These are phyloP conservation scores for Candida maesae DNA, from an alignment of 805 yeast genomes.

Conservation along the genomic window DNA sequence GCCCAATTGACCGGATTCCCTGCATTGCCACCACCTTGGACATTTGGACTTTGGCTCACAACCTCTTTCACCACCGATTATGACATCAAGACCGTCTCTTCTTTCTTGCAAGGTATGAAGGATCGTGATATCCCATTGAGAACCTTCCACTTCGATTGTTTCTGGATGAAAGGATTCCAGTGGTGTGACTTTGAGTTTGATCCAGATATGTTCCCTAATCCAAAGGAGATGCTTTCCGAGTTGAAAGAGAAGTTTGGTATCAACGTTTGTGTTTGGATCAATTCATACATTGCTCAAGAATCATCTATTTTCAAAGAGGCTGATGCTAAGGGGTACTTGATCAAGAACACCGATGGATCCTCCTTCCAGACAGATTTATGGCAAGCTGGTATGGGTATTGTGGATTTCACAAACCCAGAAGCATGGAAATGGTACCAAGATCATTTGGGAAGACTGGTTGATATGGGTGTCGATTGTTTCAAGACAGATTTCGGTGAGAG, in stretches of 20 bases:
- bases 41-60: constrained; percentile 23
- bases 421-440: constrained; percentile 22
- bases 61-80: constrained; percentile 25
- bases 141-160: constrained; percentile 24
- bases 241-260: constrained; percentile 35
- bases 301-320: constrained; percentile 17
- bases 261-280: constrained; percentile 29
- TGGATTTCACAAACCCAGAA: constrained; percentile 23
- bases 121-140: constrained; percentile 23
- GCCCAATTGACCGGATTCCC: constrained; percentile 23
- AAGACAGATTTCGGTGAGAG: constrained; percentile 26
- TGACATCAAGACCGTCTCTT: constrained; percentile 20
- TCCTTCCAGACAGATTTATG: constrained; percentile 23
- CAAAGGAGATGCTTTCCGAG: constrained; percentile 26
- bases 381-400: constrained; percentile 26
- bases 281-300: constrained; percentile 23
- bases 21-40: constrained; percentile 24
- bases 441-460: constrained; percentile 15
- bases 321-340: constrained; percentile 19
- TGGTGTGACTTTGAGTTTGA: constrained; percentile 26
- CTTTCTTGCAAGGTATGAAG: constrained; percentile 22
- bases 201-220: constrained; percentile 23
- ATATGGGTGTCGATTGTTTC: constrained; percentile 23
- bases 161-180: constrained; percentile 25
- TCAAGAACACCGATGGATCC: constrained; percentile 19